Evolutionary conservation across 2,329 filamentous ascomycete species (phyloP).

Genomic region (Colletotrichum truncatum): DNA sequence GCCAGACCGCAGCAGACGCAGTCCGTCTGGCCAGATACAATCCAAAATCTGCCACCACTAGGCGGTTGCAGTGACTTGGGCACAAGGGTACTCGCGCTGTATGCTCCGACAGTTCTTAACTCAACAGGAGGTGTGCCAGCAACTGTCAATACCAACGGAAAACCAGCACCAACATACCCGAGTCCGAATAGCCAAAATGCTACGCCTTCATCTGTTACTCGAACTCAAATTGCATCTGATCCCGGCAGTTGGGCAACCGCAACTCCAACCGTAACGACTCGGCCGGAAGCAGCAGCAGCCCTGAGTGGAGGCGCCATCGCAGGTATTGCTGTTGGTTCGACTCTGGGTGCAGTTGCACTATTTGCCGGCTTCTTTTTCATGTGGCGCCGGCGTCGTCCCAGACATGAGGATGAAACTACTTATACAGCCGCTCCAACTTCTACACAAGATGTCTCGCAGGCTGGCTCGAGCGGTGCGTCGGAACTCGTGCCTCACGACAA

Average conservation of each 20-base stretch:
- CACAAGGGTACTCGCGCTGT: constrained; percentile 9
- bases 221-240: neutral
- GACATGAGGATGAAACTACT: neutral
- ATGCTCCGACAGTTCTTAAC: neutral
- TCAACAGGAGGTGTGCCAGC: constrained; percentile 4
- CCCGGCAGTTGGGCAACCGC: neutral
- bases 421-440: neutral
- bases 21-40: constrained; percentile 3
- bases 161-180: constrained; percentile 1
- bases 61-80: constrained; percentile 8
- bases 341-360: neutral
- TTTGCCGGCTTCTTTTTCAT: constrained; percentile 1
- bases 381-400: neutral
- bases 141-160: neutral
- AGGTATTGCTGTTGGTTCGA: constrained; percentile 8
- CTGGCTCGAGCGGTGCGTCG: neutral
- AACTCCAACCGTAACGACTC: neutral
- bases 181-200: neutral
- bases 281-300: neutral
- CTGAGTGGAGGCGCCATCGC: constrained; percentile 12
- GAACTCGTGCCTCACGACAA: constrained; percentile 12
- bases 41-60: neutral
- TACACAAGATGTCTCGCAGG: neutral
- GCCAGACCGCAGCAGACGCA: neutral
- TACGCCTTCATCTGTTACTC: neutral